Evolutionary conservation across 306 rosid genomes (phyloP).

Genomic region (Lathyrus tuberosus): DNA sequence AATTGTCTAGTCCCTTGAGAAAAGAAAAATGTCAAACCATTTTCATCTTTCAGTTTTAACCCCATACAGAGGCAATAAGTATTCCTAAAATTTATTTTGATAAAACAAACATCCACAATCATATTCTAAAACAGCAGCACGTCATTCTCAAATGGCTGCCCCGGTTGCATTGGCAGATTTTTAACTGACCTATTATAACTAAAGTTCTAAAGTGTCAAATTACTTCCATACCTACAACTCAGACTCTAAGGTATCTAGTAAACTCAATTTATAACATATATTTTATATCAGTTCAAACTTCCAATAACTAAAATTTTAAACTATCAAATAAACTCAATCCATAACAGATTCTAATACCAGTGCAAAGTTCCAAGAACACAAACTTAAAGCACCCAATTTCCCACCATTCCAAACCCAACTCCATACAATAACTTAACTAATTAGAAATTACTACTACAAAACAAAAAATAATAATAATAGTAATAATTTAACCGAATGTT

Average conservation of each 20-base stretch:
- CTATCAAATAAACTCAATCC: too few relatives aligned
- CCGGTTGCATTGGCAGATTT: not conserved
- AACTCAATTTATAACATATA: not conserved
- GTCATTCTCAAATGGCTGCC: not conserved
- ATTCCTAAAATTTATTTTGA: too few relatives aligned
- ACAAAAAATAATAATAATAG: too few relatives aligned
- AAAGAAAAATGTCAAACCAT: too few relatives aligned
- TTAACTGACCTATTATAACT: not conserved
- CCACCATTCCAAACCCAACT: not conserved
- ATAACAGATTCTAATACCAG: too few relatives aligned
- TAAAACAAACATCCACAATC: slow-evolving; percentile 29
- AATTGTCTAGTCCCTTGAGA: too few relatives aligned
- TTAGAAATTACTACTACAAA: too few relatives aligned
- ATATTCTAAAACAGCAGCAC: not conserved
- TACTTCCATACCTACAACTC: not conserved
- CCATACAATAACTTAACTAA: too few relatives aligned
- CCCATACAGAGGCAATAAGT: too few relatives aligned
- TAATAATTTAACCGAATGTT: too few relatives aligned
- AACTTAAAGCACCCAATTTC: too few relatives aligned
- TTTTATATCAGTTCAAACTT: slow-evolving; percentile 9
- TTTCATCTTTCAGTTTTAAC: too few relatives aligned
- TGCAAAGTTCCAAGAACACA: not conserved
- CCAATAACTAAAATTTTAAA: slow-evolving; percentile 15
- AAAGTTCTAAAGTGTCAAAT: not conserved
- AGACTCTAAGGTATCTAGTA: not conserved